Base-by-base conservation (phyloP, 2,329 filamentous ascomycete species). In the Colletotrichum theobromicola region DNA sequence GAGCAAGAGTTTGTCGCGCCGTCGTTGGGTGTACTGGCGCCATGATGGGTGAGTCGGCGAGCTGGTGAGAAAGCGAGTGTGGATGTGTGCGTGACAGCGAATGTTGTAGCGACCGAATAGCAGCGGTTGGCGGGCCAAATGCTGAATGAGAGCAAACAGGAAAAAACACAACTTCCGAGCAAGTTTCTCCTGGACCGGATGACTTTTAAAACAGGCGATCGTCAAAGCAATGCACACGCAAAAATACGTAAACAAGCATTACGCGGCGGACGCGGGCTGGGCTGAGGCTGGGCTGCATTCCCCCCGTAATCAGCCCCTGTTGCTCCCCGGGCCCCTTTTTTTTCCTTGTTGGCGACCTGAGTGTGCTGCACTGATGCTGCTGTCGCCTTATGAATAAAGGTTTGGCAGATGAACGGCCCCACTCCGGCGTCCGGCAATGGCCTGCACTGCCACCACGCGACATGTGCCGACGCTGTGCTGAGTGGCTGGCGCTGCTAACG, bases 201-300 rank as follows among this genome's bases (percentile, higher is more conserved):
- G 50, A 67, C 16, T 57, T 67, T 67, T 42, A 42, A 57, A 28
- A 58, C 16, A 32, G 32, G 24, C 21, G 21, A 50, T 18, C 50
- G 21, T 28, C 50, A 46, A 30, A 16, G 46, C 61, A 37, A 64
- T 67, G 50, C 28, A 67, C 50, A 37, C 13, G 46, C 30, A 58
- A 32, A 71, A 30, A 42, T 57, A 57, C 61, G 67, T 71, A 71
- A 74, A 74, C 67, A 74, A 74, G 67, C 67, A 50, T 71, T 32
- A 65, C 26, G 72, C 72, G 70, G 72, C 62, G 72, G 72, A 74
- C 61, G 53, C 65, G 61, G 61, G 67, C 72, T 74, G 61, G 72
- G 72, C 53, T 74, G 72, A 74, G 72, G 72, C 72, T 74, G 72
- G 72, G 67, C 37, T 65, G 67, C 67, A 62, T 71, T 71, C 72